A percentile compares a stretch with the other conserved stretches of the same genome.
These are phyloP conservation scores for Lophiostoma macrostomum DNA, from an alignment of 495 filamentous ascomycete genomes.

Conservation along the genomic window DNA sequence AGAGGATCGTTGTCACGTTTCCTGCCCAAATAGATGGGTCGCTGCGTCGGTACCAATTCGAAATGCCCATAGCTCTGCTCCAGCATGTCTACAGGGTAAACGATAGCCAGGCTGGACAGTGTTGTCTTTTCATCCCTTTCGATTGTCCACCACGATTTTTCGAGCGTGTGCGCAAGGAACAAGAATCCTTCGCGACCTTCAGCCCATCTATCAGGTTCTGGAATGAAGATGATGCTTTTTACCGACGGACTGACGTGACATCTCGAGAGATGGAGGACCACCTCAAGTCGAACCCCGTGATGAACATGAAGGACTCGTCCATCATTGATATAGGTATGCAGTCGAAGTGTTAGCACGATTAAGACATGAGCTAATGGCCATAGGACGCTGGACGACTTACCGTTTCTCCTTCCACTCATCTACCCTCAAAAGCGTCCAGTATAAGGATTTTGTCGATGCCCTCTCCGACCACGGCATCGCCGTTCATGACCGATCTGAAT, in stretches of 20 bases:
- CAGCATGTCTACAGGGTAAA: constrained; percentile 52
- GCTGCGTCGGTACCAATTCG: constrained; percentile 47
- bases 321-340: constrained; percentile 72
- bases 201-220: constrained; percentile 48
- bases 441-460: constrained; percentile 32
- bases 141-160: constrained; percentile 65
- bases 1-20: constrained; percentile 39
- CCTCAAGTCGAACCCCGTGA: constrained; percentile 43
- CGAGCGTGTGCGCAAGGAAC: constrained; percentile 51
- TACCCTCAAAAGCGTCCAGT: constrained; percentile 32
- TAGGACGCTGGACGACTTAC: constrained; percentile 67
- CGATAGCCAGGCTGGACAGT: constrained; percentile 35
- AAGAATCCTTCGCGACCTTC: constrained; percentile 36
- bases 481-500: constrained; percentile 10
- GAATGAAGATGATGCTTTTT: constrained; percentile 69
- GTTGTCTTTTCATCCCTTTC: constrained; percentile 56
- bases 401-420: constrained; percentile 49
- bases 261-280: constrained; percentile 42
- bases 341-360: neutral
- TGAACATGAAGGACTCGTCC: constrained; percentile 53
- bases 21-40: constrained; percentile 5
- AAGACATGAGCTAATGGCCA: constrained; percentile 47
- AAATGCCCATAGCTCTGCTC: constrained; percentile 64
- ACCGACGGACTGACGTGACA: constrained; percentile 68
- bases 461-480: constrained; percentile 73